A percentile compares a stretch with the other conserved stretches of the same genome.
phyloP scores from a whole-genome alignment of 2,329 filamentous ascomycete genomes.

The Hypoxylon sp. region DNA sequence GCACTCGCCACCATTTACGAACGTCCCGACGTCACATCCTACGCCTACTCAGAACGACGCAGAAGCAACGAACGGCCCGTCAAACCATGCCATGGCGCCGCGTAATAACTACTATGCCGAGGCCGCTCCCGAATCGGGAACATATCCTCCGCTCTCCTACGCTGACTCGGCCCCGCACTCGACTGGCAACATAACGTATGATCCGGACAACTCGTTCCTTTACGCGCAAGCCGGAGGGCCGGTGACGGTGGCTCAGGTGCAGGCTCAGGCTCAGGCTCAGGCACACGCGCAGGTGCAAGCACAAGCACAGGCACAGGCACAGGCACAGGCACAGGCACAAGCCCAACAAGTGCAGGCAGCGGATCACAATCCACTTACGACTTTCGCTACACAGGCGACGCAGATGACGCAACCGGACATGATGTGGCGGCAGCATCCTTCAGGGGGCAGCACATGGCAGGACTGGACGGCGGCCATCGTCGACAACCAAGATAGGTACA shows the following conservation, averaged over 20 bases:
- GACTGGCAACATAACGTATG: constrained; percentile 40
- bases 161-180: constrained; percentile 37
- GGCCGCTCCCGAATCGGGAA: constrained; percentile 35
- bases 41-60: constrained; percentile 31
- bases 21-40: constrained; percentile 33
- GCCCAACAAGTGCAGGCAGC: constrained; percentile 41
- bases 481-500: constrained; percentile 58
- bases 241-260: constrained; percentile 36
- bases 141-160: constrained; percentile 43
- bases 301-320: constrained; percentile 36
- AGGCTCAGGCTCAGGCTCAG: constrained; percentile 39
- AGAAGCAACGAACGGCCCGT: constrained; percentile 35
- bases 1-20: constrained; percentile 41
- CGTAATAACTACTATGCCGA: constrained; percentile 42
- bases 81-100: constrained; percentile 37
- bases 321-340: constrained; percentile 39
- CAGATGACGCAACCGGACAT: constrained; percentile 43
- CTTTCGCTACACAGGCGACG: constrained; percentile 43
- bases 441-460: constrained; percentile 57
- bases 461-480: constrained; percentile 63
- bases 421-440: constrained; percentile 43
- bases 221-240: constrained; percentile 43
- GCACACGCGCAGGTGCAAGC: constrained; percentile 31
- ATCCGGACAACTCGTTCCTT: constrained; percentile 39
- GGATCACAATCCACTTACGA: constrained; percentile 41